Evolutionary conservation across 2,329 filamentous ascomycete genomes (phyloP).

Genomic region (Diaporthe vexans): DNA sequence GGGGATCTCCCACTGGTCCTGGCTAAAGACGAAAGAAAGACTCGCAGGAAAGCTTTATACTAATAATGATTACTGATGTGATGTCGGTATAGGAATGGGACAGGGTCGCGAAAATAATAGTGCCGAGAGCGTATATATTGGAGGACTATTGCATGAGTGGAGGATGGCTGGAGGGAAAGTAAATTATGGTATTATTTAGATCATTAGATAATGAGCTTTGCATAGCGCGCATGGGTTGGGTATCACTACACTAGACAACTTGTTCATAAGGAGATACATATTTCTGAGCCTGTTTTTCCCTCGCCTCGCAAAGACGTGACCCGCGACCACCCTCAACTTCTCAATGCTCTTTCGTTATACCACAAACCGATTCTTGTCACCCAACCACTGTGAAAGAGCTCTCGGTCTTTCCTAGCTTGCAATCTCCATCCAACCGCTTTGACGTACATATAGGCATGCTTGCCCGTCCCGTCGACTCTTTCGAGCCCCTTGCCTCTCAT

Average conservation of each 20-base stretch:
- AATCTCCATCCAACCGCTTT: background rate
- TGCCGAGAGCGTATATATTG: background rate
- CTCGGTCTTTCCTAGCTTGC: too few relatives aligned
- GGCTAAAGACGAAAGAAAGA: too few relatives aligned
- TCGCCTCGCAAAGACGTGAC: background rate
- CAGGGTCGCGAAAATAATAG: background rate
- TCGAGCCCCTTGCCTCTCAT: background rate
- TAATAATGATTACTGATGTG: background rate
- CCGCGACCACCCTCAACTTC: background rate
- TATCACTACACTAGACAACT: constrained; percentile 31
- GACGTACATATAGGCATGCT: background rate
- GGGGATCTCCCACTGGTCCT: background rate
- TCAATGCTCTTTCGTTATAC: background rate
- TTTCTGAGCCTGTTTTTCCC: background rate
- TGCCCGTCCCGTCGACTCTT: background rate
- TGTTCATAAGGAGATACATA: constrained; percentile 2
- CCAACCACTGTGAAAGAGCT: too few relatives aligned
- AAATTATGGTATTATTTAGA: background rate
- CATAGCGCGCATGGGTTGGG: constrained; percentile 26
- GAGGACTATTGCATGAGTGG: background rate
- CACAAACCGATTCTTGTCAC: background rate
- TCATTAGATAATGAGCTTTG: constrained; percentile 14
- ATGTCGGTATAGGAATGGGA: background rate
- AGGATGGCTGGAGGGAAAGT: background rate
- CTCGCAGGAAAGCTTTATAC: background rate